Evolutionary conservation across 2,329 filamentous ascomycete species (phyloP).

Genomic region (Neocucurbitaria cava): DNA sequence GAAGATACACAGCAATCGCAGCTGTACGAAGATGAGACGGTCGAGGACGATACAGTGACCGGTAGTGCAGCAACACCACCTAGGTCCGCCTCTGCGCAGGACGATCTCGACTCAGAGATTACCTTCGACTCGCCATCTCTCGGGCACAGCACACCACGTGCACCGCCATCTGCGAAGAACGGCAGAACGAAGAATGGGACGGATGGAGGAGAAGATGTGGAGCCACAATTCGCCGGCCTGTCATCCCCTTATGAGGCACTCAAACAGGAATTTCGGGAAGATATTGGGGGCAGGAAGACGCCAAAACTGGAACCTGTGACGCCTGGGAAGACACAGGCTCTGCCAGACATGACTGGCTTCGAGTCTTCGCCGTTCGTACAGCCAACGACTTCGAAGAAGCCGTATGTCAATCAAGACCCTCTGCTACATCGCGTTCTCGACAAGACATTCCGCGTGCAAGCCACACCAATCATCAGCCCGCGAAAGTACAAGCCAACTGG

Average conservation of each 20-base stretch:
- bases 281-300: conserved; percentile 58
- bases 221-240: conserved; percentile 66
- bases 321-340: conserved; percentile 41
- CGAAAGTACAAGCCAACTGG: conserved; percentile 53
- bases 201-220: conserved; percentile 24
- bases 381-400: conserved; percentile 44
- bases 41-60: conserved; percentile 41
- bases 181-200: conserved; percentile 17
- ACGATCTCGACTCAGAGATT: conserved; percentile 65
- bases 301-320: conserved; percentile 44
- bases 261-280: conserved; percentile 71
- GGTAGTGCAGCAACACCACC: conserved; percentile 55
- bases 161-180: conserved; percentile 36
- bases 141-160: conserved; percentile 67
- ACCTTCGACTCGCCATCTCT: conserved; percentile 67
- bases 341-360: conserved; percentile 53
- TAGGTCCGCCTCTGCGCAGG: conserved; percentile 45
- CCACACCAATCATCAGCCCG: conserved; percentile 81
- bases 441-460: conserved; percentile 92
- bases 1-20: conserved; percentile 47
- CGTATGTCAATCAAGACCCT: conserved; percentile 66
- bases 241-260: conserved; percentile 79
- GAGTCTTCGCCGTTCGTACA: conserved; percentile 61
- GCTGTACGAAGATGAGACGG: conserved; percentile 54
- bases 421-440: conserved; percentile 91